Evolutionary conservation across 306 rosid genomes (phyloP), one percentile per base, ranked within the genome.

Genomic region (Nissolia schottii): DNA sequence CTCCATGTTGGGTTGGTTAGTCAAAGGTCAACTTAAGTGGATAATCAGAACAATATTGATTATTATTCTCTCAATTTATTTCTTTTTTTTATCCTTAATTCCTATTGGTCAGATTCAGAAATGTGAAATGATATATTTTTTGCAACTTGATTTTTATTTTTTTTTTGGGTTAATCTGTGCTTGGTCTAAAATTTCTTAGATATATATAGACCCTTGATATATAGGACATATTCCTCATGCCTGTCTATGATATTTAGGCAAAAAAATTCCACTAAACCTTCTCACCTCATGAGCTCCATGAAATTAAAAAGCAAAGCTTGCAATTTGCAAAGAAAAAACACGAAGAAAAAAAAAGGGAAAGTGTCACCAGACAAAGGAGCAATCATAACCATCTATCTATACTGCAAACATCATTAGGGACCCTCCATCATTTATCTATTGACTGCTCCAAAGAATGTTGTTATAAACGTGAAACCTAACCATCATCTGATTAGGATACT

Each of bases 381-480:
- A 84, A 85, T 87, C 75, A 88, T 88, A 82, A 85, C 55, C 81
- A 74, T 78, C 46, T 69, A 81, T 85, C 54, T 75, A 85, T 35
- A 83, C 79, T 78, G 84, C 75, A 79, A 71, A 80, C 89, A 86
- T 82, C 77, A 86, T 90, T 82, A 71, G 77, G 83, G 87, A 80
- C 79, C 83, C 79, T 85, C 82, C 87, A 89, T 89, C 79, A 89
- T 83, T 31, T 82, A 71, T 50, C 67, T 77, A 81, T 86, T 83
- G 88, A 85, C 93, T 87, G 89, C 84, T 78, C 82, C 82, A 79
- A 75, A 82, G 87, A 76, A 81, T 67, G 80, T 62, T 85, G 88
- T 77, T 72, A 89, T 81, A 87, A 81, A 92, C 96, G 97, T 92
- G 97, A 89, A 85, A 50, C 75, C 83, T 63, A 78, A 82, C 93